phyloP scores from a whole-genome alignment of 305 asterid species.

The Fraxinus nigra region DNA sequence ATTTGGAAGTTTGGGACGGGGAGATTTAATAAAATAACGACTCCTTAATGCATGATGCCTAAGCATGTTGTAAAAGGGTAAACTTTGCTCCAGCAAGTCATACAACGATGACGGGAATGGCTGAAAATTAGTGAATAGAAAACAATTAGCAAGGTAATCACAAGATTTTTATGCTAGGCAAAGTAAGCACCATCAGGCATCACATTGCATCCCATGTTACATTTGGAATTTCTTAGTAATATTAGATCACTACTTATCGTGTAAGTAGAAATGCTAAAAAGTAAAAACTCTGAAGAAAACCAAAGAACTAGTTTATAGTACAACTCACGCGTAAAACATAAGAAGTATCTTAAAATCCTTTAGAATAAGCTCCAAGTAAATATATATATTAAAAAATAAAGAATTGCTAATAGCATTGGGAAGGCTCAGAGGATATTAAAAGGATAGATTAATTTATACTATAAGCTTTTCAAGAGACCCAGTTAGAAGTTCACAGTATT shows the following conservation, averaged over 20 bases:
- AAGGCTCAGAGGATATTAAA: neutral
- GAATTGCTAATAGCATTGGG: neutral
- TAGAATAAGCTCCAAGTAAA: neutral
- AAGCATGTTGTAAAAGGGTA: constrained; percentile 83
- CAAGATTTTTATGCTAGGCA: neutral
- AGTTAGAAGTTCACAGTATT: neutral
- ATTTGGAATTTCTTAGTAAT: neutral
- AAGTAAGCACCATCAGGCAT: neutral
- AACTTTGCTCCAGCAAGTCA: constrained; percentile 80
- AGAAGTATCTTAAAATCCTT: neutral
- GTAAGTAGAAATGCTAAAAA: neutral
- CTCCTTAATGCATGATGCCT: constrained; percentile 38
- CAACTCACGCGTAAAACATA: neutral
- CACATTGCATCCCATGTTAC: neutral
- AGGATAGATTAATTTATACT: neutral
- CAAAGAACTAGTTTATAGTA: neutral
- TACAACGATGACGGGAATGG: constrained; percentile 69
- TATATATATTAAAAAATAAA: neutral
- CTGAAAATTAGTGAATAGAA: constrained; percentile 38
- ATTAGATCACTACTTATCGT: neutral
- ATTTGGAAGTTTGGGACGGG: constrained; percentile 63
- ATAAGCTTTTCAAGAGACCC: neutral
- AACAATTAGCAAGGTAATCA: neutral
- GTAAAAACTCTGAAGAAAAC: neutral
- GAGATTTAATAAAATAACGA: constrained; percentile 16